Percentiles rank a stretch among this genome's conserved stretches.
These are phyloP conservation scores for Arabidopsis hybrid DNA, from an alignment of 441 rosid species.

Conservation along the genomic window DNA sequence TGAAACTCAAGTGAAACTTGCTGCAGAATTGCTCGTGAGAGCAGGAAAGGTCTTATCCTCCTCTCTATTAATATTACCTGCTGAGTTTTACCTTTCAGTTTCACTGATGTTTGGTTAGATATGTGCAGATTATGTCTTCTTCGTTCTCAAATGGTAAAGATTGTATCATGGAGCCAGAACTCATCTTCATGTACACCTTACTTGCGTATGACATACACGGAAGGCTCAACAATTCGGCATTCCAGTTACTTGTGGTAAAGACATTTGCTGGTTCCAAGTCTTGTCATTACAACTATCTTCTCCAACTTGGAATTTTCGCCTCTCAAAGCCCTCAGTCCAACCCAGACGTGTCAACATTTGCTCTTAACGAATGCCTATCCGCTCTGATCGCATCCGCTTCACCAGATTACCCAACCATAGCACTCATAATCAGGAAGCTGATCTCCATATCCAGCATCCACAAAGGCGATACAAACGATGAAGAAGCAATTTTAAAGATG, in stretches of 20 bases:
- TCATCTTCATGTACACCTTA: constrained; percentile 74
- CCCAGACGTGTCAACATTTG: constrained; percentile 73
- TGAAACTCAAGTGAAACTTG: constrained; percentile 70
- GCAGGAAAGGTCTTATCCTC: constrained; percentile 71
- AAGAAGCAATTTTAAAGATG: constrained; percentile 61
- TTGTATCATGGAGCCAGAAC: constrained; percentile 55
- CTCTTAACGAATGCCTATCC: constrained; percentile 78
- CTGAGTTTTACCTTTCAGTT: constrained; percentile 22
- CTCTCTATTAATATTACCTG: constrained; percentile 18
- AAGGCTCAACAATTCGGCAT: constrained; percentile 58
- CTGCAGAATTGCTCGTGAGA: constrained; percentile 71
- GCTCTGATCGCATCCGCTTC: constrained; percentile 69
- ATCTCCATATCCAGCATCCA: constrained; percentile 68
- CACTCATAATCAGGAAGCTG: constrained; percentile 75
- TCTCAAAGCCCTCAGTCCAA: constrained; percentile 68
- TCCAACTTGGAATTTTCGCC: constrained; percentile 78
- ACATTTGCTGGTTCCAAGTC: constrained; percentile 74
- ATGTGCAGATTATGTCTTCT: constrained; percentile 41
- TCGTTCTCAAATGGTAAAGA: constrained; percentile 52
- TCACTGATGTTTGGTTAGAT: constrained; percentile 23
- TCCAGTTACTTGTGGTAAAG: constrained; percentile 65
- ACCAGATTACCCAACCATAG: constrained; percentile 71
- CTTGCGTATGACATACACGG: constrained; percentile 73
- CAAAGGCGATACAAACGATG: constrained; percentile 76
- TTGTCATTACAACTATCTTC: constrained; percentile 71